These are phyloP conservation scores for Fremontodendron californicum DNA, from an alignment of 345 rosid species.

Conservation along the genomic window DNA sequence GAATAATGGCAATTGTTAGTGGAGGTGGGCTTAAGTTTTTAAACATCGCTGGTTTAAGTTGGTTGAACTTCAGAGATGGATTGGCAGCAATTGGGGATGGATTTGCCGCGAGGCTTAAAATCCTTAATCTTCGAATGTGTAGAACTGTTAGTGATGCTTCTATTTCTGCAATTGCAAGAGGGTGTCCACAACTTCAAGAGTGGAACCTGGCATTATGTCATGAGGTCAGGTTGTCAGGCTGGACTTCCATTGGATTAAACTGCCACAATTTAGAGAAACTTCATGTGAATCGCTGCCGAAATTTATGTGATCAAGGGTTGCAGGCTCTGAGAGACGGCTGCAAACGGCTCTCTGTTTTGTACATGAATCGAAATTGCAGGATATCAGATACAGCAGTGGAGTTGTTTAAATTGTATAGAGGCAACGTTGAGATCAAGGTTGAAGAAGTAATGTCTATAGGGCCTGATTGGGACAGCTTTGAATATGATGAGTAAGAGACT, in stretches of 20 bases:
- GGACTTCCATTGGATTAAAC: constrained; percentile 51
- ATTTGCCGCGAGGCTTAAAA: constrained; percentile 42
- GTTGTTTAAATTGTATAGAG: constrained; percentile 1
- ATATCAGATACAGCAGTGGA: neutral
- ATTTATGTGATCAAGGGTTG: constrained; percentile 54
- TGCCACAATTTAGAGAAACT: constrained; percentile 60
- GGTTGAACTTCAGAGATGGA: constrained; percentile 26
- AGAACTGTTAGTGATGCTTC: constrained; percentile 58
- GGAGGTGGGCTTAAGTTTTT: constrained; percentile 67
- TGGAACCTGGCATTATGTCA: constrained; percentile 71
- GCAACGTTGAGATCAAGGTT: neutral
- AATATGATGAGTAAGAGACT: neutral
- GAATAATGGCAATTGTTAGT: constrained; percentile 52
- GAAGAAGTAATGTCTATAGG: constrained; percentile 3
- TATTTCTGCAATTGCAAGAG: constrained; percentile 60
- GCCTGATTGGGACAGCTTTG: constrained; percentile 1
- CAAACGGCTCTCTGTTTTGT: constrained; percentile 45
- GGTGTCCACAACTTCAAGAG: constrained; percentile 65
- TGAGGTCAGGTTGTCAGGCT: constrained; percentile 48
- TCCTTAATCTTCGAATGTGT: constrained; percentile 61
- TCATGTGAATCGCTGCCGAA: constrained; percentile 62
- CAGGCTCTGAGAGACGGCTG: constrained; percentile 61
- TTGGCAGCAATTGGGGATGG: constrained; percentile 53
- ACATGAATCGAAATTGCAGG: neutral
- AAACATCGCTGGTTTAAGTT: constrained; percentile 35